Evolutionary conservation across 2,329 filamentous ascomycete species (phyloP).

Genomic region (Parastagonospora avenae): DNA sequence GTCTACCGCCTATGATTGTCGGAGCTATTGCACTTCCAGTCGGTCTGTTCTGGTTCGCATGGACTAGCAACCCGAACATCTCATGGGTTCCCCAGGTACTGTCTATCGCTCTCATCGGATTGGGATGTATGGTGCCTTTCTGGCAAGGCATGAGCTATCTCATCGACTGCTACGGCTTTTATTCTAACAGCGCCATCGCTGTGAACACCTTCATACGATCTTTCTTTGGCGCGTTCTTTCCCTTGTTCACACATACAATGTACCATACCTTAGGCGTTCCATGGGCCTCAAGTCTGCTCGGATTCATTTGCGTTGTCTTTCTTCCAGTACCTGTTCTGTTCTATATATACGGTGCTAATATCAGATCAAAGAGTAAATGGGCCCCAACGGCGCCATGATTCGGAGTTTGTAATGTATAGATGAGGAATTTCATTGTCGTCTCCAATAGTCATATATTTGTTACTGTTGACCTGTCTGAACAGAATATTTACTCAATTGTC

Average conservation of each 20-base stretch:
- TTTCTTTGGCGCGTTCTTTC: slow-evolving; percentile 57
- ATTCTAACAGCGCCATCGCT: slow-evolving; percentile 54
- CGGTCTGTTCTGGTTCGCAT: slow-evolving; percentile 67
- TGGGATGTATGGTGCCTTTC: slow-evolving; percentile 78
- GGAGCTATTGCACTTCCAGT: slow-evolving; percentile 62
- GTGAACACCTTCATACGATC: slow-evolving; percentile 58
- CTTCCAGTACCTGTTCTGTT: slow-evolving; percentile 45
- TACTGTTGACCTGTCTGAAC: too few relatives aligned
- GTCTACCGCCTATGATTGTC: slow-evolving; percentile 69
- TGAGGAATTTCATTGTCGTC: too few relatives aligned
- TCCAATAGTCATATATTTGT: too few relatives aligned
- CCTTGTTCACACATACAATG: slow-evolving; percentile 58
- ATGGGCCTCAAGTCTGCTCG: slow-evolving; percentile 42
- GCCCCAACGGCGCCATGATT: slow-evolving; percentile 21
- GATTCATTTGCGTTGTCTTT: slow-evolving; percentile 39
- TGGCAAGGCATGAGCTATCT: slow-evolving; percentile 86
- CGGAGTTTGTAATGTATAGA: not conserved
- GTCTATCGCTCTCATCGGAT: slow-evolving; percentile 66
- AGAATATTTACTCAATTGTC: too few relatives aligned
- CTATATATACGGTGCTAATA: slow-evolving; percentile 42
- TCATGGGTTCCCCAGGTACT: slow-evolving; percentile 63
- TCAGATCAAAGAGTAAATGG: slow-evolving; percentile 41
- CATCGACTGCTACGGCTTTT: slow-evolving; percentile 65
- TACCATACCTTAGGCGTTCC: slow-evolving; percentile 41
- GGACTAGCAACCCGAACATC: slow-evolving; percentile 57